Evolutionary conservation across 768 basidiomycete species (phyloP), one percentile per base, ranked within the genome.

Genomic region (Rhodotorula toruloides): DNA sequence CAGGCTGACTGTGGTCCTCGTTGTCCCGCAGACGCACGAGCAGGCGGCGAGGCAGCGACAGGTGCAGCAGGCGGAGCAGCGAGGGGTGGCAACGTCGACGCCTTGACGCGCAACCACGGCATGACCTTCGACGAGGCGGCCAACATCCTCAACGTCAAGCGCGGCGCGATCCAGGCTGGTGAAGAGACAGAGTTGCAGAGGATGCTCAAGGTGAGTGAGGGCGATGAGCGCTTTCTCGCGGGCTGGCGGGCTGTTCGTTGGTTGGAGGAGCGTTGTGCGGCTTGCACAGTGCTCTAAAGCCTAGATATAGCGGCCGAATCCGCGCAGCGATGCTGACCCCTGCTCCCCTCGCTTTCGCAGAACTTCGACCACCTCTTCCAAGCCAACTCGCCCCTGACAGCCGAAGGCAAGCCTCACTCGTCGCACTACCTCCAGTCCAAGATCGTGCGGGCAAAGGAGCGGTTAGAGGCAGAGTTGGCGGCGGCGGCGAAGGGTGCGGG

Each of bases 401-500:
- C 65, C 81, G 46, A 70, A 37, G 70, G 72, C 50, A 75, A 75
- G 73, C 81, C 76, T 27, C 68, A 67, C 21, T 82, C 91, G 76
- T 92, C 91, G 42, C 90, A 92, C 78, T 98, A 98, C 78, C 82
- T 98, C 19, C 93, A 94, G 76, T 93, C 91, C 39, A 99, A 99
- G 79, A 90, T 99, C n/a, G 84, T 90, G 50, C 85, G 96, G 47
- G 94, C 96, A 27, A 84, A 86, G 60, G 92, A 97, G 79, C 85
- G 96, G 79, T 86, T 98, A 83, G 89, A 96, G 76, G 93, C 93
- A 0, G 94, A 99, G 81, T 64, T 77, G 14, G 44, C 46, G 42
- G 47, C 8, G 21, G 62, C 56, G 10, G 32, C 36, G 16, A 58
- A 63, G 53, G 53, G 36, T 21, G 54, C 29, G 32, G 64, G 34